phyloP scores from a whole-genome alignment of 2,329 filamentous ascomycete genomes.

The Apiospora aurea region DNA sequence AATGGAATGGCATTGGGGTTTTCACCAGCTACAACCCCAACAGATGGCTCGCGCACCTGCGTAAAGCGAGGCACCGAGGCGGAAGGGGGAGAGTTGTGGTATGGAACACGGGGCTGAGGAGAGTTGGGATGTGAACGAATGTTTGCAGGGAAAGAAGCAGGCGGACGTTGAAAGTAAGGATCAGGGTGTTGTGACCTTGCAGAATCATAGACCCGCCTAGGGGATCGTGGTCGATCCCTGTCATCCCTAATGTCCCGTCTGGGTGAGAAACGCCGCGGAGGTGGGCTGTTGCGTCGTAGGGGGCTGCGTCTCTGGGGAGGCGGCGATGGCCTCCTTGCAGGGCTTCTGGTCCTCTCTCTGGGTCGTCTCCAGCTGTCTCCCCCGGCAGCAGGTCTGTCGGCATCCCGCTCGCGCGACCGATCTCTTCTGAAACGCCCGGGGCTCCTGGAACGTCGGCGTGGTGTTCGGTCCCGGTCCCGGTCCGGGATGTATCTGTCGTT shows the following conservation, averaged over 20 bases:
- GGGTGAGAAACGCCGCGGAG: slow-evolving; percentile 47
- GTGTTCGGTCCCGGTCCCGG: slow-evolving; percentile 47
- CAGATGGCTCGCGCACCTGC: slow-evolving; percentile 15
- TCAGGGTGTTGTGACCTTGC: slow-evolving; percentile 40
- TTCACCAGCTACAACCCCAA: slow-evolving; percentile 22
- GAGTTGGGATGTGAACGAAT: slow-evolving; percentile 16
- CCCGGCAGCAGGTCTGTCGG: slow-evolving; percentile 25
- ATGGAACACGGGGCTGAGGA: slow-evolving; percentile 13
- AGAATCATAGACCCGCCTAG: slow-evolving; percentile 47
- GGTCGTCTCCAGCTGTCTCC: slow-evolving; percentile 40
- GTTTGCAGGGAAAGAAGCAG: slow-evolving; percentile 21
- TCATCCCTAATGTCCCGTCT: slow-evolving; percentile 51
- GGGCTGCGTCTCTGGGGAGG: slow-evolving; percentile 21
- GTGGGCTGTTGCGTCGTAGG: slow-evolving; percentile 41
- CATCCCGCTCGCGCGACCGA: slow-evolving; percentile 44
- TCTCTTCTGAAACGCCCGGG: slow-evolving; percentile 51
- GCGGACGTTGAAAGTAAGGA: slow-evolving; percentile 37
- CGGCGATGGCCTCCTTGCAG: slow-evolving; percentile 28
- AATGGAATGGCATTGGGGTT: slow-evolving; percentile 40
- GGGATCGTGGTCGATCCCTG: slow-evolving; percentile 45
- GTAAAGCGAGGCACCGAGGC: slow-evolving; percentile 6
- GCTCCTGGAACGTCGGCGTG: slow-evolving; percentile 51
- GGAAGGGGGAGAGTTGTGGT: slow-evolving; percentile 14
- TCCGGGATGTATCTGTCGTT: slow-evolving; percentile 46
- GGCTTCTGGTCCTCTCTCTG: slow-evolving; percentile 40